Evolutionary conservation across 352 stramenopile genomes (phyloP), one percentile per base, ranked within the genome.

Genomic region (Globisporangium alternatum): DNA sequence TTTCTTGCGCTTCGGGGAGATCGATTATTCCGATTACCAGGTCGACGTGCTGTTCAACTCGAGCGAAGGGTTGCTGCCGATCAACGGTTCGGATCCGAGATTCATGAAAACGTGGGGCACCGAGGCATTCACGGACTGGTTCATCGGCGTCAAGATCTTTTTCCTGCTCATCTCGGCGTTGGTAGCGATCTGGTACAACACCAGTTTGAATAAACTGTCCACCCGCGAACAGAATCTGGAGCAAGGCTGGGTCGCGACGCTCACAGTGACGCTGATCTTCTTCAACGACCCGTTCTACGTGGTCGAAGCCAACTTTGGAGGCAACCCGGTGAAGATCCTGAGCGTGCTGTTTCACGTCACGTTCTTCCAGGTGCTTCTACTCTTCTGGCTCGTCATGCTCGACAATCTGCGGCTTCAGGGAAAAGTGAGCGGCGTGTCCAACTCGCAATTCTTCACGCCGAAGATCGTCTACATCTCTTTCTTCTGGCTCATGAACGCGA

Each of bases 241-340:
- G 53, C 80, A 89, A 37, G 74, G 71, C 35, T 89, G 77, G 68
- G 70, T 87, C 25, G 66, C 76, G 39, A 71, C 71, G n/a, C 66
- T 89, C 19, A 72, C 57, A 17, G 30, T 87, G 35, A 70, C 74
- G 39, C 65, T 89, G 13, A 69, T 85, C 21, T 64, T 85, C 30
- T 88, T 81, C 64, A 85, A 89, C 51, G 80, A 89, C 43, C 80
- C 80, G 2, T 86, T 89, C 54, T 89, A 83, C 66, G 65, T 75
- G 30, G 57, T 73, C 12, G 80, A 89, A 41, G 76, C 76, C 13
- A 71, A 58, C 8, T 83, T 72, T 39, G 77, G 77, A 17, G 80
- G 80, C 61, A 80, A 83, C 56, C 57, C 77, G 1, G 67, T 79
- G 49, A 71, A 77, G 39, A 72, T 89, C 12, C 69, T 89, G 28